Conservation (phyloP, 1,284 basidiomycete genomes). For the Inonotus obliquus region DNA sequence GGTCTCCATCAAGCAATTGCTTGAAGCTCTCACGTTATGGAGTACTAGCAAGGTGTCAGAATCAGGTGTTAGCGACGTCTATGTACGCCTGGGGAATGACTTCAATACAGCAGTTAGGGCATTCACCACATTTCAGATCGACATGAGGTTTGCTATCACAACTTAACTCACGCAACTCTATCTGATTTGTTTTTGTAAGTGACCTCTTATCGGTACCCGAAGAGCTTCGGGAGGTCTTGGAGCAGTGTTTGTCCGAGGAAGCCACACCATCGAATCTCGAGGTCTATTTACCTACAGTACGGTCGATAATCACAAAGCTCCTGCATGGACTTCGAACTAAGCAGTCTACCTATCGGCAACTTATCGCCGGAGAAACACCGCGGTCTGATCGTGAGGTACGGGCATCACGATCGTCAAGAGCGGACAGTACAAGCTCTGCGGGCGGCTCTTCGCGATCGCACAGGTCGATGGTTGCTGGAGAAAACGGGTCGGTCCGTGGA, state of each 20-base stretch:
- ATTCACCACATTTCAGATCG: constrained; percentile 82
- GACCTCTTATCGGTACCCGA: constrained; percentile 88
- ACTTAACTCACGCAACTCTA: not conserved
- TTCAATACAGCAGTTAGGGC: constrained; percentile 93
- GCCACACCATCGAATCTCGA: constrained; percentile 85
- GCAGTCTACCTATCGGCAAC: constrained; percentile 74
- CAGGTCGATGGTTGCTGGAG: not conserved
- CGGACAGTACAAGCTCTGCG: constrained; percentile 29
- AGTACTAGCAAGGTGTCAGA: constrained; percentile 75
- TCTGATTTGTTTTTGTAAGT: constrained; percentile 37
- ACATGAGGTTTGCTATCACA: constrained; percentile 73
- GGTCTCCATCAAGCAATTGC: constrained; percentile 91
- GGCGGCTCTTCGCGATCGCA: constrained; percentile 16
- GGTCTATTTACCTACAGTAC: constrained; percentile 85
- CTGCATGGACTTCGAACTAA: constrained; percentile 90
- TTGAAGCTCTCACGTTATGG: constrained; percentile 91
- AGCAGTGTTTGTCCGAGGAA: constrained; percentile 88
- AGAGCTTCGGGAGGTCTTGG: constrained; percentile 84
- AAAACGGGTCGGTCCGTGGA: not conserved
- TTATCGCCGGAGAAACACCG: constrained; percentile 44
- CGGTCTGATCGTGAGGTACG: constrained; percentile 38
- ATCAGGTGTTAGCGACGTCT: constrained; percentile 89
- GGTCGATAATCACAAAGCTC: constrained; percentile 89
- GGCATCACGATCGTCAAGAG: constrained; percentile 42
- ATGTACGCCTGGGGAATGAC: constrained; percentile 94